Base-by-base conservation (phyloP, 208 protist genomes). In the Crithidia acanthocephali region DNA sequence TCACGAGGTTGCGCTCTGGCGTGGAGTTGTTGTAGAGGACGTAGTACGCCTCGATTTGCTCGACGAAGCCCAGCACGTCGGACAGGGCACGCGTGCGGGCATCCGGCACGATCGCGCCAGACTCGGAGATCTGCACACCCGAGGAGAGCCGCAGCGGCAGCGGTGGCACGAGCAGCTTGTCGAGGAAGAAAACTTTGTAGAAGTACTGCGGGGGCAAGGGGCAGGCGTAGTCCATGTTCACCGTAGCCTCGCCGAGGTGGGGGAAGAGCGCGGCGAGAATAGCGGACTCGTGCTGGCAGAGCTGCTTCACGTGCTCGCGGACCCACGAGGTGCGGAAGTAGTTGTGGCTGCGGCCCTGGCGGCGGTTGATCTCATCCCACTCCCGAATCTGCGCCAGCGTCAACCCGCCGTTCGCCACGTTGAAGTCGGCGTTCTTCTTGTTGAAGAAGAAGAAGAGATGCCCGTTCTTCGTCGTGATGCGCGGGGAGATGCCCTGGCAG, bases 381-480 rank as follows among this genome's bases (percentile, higher is more conserved):
- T 88, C 80, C 8, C 64, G 71, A 60, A 97, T 50, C 64, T 91
- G 75, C 20, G 56, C 44, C n/a, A 81, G 55, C 27, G 83, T 83
- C 48, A 97, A 81, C 40, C 80, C 52, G 11, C 79, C 85, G 53
- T 80, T 75, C 1, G 74, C 68, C 23, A 94, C 69, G 63, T 94
- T 94, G 40, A 86, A 68, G 40, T 85, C 72, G 1, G 74, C 68
- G 67, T 81, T 87, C 63, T 74, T 83, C 65, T 88, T 83, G 45
- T 74, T 91, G 70, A 93, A 94, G 62, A 76, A 90, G 74, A 95
- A 95, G 78, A 93, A 97, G 61, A 97, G 83, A 33, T 95, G 89
- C 7, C 86, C 84, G 72, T 90, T 83, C 62, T 92, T 87, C 16
- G 80, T 87, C 9, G 81, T 88, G 65, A 94, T 85, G 70, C 81